Percentiles rank a stretch among this genome's conserved stretches.
These are phyloP conservation scores for Tolypocladium paradoxum DNA, from an alignment of 2,329 filamentous ascomycete species.

Conservation along the genomic window DNA sequence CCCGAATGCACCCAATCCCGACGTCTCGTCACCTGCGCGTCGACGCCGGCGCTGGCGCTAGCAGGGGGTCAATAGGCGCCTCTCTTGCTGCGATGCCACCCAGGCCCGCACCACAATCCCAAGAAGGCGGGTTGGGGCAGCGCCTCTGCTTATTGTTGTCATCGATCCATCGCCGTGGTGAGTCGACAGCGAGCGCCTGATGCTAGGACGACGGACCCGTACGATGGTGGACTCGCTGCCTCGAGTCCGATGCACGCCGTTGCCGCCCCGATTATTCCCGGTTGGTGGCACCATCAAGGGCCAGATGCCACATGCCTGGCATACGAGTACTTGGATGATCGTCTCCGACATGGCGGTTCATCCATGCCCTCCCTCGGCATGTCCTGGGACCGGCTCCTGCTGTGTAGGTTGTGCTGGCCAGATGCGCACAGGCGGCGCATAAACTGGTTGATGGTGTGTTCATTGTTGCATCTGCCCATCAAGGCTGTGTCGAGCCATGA, in stretches of 20 bases:
- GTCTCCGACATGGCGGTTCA: not conserved
- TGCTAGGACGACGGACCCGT: too few relatives aligned
- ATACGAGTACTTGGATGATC: not conserved
- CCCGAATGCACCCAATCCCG: conserved; percentile 1
- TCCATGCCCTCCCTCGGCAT: not conserved
- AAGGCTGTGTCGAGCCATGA: not conserved
- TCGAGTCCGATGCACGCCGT: not conserved
- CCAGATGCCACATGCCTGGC: not conserved
- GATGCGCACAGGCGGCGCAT: too few relatives aligned
- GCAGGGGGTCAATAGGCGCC: not conserved
- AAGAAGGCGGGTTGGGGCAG: not conserved
- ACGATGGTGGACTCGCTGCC: not conserved
- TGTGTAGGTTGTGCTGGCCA: not conserved
- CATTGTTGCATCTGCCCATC: too few relatives aligned
- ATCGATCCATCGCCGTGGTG: not conserved
- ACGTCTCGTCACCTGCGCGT: conserved; percentile 3
- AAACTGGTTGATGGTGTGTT: too few relatives aligned
- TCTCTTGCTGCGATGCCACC: not conserved
- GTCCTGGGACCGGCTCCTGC: not conserved
- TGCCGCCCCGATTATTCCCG: not conserved
- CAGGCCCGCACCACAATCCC: not conserved
- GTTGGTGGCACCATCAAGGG: not conserved
- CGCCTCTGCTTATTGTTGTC: not conserved
- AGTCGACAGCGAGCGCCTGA: not conserved
- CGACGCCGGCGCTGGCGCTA: not conserved